Base-by-base conservation (phyloP, 108 stramenopile species). In the Conticribra weissflogii region DNA sequence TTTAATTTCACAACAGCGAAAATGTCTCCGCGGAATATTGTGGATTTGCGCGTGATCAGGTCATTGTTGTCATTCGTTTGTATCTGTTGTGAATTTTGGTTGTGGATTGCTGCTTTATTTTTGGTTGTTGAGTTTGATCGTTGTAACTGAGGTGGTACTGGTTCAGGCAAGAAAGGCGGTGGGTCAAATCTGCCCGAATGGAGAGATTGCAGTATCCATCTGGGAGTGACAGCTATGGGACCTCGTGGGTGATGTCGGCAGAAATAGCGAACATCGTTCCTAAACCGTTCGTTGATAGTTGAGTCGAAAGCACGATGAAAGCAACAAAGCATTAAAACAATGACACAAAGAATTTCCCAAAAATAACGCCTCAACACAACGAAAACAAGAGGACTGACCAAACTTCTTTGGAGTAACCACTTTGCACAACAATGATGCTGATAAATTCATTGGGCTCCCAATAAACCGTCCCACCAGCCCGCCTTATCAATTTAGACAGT, bases 401-500 rank as follows among this genome's bases (percentile, higher is more conserved):
- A 36, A 78, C 45, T 31, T 49, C 17, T 22, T 71, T 76, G n/a
- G 70, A 68, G 58, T 78, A 88, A 36, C 32, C 63, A 47, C 88
- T 83, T 49, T 74, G 54, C n/a, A 92, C 41, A 67, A 92, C 65
- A 48, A 92, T 61, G 23, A 74, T 80, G 2, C 87, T 79, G 16
- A 89, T 76, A 21, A 74, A 65, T 58, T 85, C 79, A 60, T 87
- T 83, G 27, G 88, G 67, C 50, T 86, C 85, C 86, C 88, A 89
- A 69, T 64, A 79, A 34, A 89, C 84, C 12, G 84, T 86, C 27
- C 91, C 91, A 24, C 75, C 75, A 18, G 83, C 83, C 41, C 80
- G 69, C 5, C 88, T 78, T 50, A 92, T 79, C 18, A 89, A 49
- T 44, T 70, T 79, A 5, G 82, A 71, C 18, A 88, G 46, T 36